These are phyloP conservation scores for Lachnellula arida DNA, from an alignment of 2,329 filamentous ascomycete genomes.

Conservation along the genomic window DNA sequence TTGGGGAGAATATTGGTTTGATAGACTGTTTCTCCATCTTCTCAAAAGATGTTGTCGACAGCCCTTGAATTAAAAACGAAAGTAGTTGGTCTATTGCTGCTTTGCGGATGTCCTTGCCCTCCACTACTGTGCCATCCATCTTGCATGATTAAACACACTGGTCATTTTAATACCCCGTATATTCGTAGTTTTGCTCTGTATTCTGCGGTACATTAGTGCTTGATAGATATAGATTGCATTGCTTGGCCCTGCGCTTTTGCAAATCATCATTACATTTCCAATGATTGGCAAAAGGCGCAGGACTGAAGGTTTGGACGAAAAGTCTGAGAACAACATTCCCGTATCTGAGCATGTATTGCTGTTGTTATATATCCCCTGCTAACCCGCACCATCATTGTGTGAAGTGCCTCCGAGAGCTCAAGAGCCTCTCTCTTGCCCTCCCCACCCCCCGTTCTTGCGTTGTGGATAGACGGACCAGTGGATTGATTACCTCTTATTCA, in stretches of 20 bases:
- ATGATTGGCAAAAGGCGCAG: background rate
- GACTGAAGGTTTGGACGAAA: background rate
- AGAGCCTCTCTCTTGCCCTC: too few species aligned
- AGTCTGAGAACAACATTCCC: background rate
- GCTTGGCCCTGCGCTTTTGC: constrained; percentile 3
- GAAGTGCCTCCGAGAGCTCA: background rate
- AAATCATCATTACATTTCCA: background rate
- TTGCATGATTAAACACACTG: constrained; percentile 11
- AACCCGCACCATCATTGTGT: background rate
- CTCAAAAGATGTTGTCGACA: too few species aligned
- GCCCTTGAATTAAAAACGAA: too few species aligned
- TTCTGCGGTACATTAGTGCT: constrained; percentile 15
- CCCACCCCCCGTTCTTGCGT: too few species aligned
- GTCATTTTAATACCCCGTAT: constrained; percentile 8
- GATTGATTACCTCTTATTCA: too few species aligned
- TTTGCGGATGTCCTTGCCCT: background rate
- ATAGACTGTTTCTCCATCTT: too few species aligned
- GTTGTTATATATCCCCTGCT: background rate
- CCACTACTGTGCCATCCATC: background rate
- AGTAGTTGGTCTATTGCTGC: too few species aligned
- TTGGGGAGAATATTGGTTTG: too few species aligned
- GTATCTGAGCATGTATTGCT: background rate
- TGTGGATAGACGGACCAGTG: too few species aligned
- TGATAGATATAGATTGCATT: constrained; percentile 16
- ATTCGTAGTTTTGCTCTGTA: constrained; percentile 7